phyloP scores from a whole-genome alignment of 441 rosid species.

The Kokia cookei region DNA sequence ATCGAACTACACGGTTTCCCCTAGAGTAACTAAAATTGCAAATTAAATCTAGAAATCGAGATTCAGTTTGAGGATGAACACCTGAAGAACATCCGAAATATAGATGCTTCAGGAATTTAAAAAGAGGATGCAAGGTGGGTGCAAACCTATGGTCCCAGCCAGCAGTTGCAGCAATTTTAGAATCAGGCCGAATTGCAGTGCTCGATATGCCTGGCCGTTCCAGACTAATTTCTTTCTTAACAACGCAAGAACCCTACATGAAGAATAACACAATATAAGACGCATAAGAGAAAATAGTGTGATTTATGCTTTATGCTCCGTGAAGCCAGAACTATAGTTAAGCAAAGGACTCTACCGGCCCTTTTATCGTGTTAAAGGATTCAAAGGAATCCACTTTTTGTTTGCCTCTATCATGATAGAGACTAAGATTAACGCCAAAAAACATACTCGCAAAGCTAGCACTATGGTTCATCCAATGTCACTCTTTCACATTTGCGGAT shows the following conservation, averaged over 20 bases:
- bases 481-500: background rate
- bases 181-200: slow-evolving; percentile 64
- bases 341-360: background rate
- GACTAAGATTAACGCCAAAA: background rate
- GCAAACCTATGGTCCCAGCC: slow-evolving; percentile 94
- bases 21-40: background rate
- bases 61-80: background rate
- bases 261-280: slow-evolving; percentile 5
- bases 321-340: background rate
- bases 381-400: background rate
- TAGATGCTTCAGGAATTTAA: background rate
- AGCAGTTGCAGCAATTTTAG: slow-evolving; percentile 84
- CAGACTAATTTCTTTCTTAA: slow-evolving; percentile 64
- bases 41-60: background rate
- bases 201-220: slow-evolving; percentile 81
- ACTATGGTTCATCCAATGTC: background rate
- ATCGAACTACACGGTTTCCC: background rate
- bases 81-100: background rate
- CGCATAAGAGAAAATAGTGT: background rate
- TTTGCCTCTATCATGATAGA: background rate
- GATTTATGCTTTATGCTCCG: background rate
- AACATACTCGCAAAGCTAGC: background rate
- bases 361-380: background rate
- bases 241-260: slow-evolving; percentile 60
- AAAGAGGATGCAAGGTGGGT: background rate